phyloP scores from a whole-genome alignment of 176 grass and related monocot genomes.

The Carex scoparia region DNA sequence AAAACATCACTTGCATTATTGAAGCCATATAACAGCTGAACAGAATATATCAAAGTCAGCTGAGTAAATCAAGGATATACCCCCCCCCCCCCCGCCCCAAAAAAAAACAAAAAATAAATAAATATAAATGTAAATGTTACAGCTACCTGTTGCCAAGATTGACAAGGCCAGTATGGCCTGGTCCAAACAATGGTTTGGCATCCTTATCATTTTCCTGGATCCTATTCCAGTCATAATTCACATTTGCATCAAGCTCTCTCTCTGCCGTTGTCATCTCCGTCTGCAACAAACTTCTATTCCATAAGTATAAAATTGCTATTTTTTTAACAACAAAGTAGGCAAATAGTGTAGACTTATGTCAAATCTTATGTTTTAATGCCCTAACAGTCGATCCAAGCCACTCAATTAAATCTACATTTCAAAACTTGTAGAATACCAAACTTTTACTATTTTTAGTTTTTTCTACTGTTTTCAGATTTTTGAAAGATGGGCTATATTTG shows the following conservation, averaged over 20 bases:
- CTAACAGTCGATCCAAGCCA: too few relatives aligned
- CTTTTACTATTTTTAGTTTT: too few relatives aligned
- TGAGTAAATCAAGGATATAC: background rate
- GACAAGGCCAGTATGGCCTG: conserved; percentile 84
- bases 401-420: too few relatives aligned
- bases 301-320: background rate
- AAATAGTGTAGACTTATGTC: background rate
- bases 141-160: conserved; percentile 95
- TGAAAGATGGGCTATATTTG: too few relatives aligned
- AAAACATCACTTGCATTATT: conserved; percentile 92
- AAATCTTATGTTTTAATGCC: too few relatives aligned
- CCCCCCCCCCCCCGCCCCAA: too few relatives aligned
- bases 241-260: conserved; percentile 96
- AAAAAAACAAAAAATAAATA: background rate
- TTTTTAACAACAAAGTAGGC: background rate
- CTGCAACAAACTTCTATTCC: conserved; percentile 34
- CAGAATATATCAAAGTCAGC: conserved; percentile 1
- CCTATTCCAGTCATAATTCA: conserved; percentile 99
- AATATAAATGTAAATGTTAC: background rate
- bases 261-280: conserved; percentile 99
- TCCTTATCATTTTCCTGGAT: conserved; percentile 95
- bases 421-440: too few relatives aligned
- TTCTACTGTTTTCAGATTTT: too few relatives aligned
- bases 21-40: conserved; percentile 97
- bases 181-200: conserved; percentile 73